Evolutionary conservation across 176 grass and related monocot genomes (phyloP).

Genomic region (Paspalum vaginatum): DNA sequence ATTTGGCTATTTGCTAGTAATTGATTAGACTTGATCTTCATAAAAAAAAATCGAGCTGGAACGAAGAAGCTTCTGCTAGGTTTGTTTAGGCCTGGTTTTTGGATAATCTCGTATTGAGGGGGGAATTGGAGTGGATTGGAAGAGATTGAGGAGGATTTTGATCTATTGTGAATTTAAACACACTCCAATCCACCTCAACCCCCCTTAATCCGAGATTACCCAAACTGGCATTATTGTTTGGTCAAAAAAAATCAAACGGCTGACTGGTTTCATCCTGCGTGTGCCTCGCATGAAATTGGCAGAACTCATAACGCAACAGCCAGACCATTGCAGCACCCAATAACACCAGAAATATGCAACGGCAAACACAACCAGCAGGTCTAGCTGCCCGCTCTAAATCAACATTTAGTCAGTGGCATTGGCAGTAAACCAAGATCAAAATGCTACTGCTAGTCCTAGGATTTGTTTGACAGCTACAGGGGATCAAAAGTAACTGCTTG

Average conservation of each 20-base stretch:
- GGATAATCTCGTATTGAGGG: too few relatives aligned
- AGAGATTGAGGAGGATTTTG: too few relatives aligned
- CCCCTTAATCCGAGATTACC: too few relatives aligned
- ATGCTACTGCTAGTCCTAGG: conserved; percentile 32
- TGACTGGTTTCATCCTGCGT: neutral
- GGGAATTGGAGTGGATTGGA: too few relatives aligned
- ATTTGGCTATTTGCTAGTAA: neutral
- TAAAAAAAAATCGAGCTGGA: too few relatives aligned
- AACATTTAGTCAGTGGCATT: neutral
- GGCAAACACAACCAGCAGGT: neutral
- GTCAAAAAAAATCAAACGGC: neutral
- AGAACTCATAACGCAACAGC: neutral
- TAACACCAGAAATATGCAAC: neutral
- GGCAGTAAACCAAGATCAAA: neutral
- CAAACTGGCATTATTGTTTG: too few relatives aligned
- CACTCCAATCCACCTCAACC: too few relatives aligned
- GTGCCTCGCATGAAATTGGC: neutral
- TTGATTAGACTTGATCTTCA: neutral
- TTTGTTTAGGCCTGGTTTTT: too few relatives aligned
- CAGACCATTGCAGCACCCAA: neutral
- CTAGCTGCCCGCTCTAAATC: conserved; percentile 7
- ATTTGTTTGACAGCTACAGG: too few relatives aligned
- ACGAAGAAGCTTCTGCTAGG: neutral
- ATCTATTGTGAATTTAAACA: too few relatives aligned
- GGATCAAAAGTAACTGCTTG: too few relatives aligned